Evolutionary conservation across 2,329 filamentous ascomycete species (phyloP).

Genomic region (Phaeoacremonium minimum): DNA sequence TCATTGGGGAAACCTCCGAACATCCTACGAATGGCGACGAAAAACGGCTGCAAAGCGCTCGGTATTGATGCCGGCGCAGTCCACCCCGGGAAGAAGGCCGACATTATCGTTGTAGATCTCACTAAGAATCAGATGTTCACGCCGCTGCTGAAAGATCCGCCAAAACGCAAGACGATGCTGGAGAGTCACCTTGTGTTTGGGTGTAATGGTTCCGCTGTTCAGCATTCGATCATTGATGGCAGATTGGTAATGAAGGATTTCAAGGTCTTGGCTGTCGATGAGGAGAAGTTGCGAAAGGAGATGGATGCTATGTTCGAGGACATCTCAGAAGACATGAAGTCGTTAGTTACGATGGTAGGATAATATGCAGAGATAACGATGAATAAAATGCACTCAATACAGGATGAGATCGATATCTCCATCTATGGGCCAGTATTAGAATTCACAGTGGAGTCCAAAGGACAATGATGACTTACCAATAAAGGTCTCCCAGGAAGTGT

Average conservation of each 20-base stretch:
- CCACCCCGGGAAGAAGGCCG: conserved; percentile 15
- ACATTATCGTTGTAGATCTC: conserved; percentile 17
- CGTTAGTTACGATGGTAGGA: neutral
- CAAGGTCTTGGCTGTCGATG: conserved; percentile 17
- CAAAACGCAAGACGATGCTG: conserved; percentile 8
- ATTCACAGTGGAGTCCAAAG: neutral
- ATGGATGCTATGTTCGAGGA: conserved; percentile 13
- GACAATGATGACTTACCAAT: neutral
- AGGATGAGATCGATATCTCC: neutral
- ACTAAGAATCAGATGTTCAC: conserved; percentile 20
- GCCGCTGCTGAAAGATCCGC: conserved; percentile 9
- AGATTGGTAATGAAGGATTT: conserved; percentile 13
- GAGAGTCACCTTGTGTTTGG: conserved; percentile 18
- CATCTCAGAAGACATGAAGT: conserved; percentile 10
- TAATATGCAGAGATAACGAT: neutral
- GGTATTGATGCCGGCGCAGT: conserved; percentile 15
- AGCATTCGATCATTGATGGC: conserved; percentile 17
- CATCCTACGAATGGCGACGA: conserved; percentile 17
- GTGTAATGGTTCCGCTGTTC: conserved; percentile 16
- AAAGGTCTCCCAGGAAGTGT: neutral
- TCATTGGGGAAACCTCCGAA: conserved; percentile 11
- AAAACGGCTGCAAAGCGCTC: conserved; percentile 14
- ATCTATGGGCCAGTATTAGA: neutral
- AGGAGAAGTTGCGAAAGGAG: conserved; percentile 13
- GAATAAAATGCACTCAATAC: neutral